Evolutionary conservation across 2,329 filamentous ascomycete genomes (phyloP), one percentile per base, ranked within the genome.

Genomic region (Beauveria sp.): DNA sequence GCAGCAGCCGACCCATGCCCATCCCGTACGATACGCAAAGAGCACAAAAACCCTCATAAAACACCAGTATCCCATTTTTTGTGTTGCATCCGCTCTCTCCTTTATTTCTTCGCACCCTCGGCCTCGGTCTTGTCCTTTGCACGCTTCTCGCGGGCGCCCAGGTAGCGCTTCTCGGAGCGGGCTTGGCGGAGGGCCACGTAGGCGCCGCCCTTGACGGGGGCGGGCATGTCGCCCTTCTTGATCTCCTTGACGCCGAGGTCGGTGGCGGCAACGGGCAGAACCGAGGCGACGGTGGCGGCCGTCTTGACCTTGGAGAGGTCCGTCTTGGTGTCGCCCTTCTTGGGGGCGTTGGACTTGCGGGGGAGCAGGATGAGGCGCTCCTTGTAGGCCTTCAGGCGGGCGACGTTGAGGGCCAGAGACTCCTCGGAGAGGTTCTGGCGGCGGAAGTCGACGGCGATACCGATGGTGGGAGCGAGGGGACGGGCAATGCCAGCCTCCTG

Each of bases 391-490:
- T 97, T 93, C 77, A 99, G 91, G 76, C 95, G 95, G 79, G 90
- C 90, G 73, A 99, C 93, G 83, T 99, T 99, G 85, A 85, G 85
- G 79, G 91, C 85, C 73, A 98, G 88, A 69, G 89, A 90, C 87
- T 98, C 95, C 84, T 96, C 91, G 76, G 89, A 95, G 75, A 96
- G 89, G 87, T 98, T 99, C 83, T 91, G 88, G 80, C 95, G 93
- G 83, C 95, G 93, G 80, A 87, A 84, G 81, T 99, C 95, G 83
- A 99, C 93, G 70, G 91, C 79, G 81, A 99, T 98, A 80, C 95
- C 95, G 83, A 99, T 90, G 79, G 95, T 98, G 75, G 89, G 87
- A 72, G 95, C 95, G 73, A 96, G 86, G 79, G 92, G 93, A 83
- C 91, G 91, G 82, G 93, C 87, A 77, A 99, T 96, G 74, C 91